These are phyloP conservation scores for Bjerkandera adusta DNA, from an alignment of 1,284 basidiomycete genomes.

Conservation along the genomic window DNA sequence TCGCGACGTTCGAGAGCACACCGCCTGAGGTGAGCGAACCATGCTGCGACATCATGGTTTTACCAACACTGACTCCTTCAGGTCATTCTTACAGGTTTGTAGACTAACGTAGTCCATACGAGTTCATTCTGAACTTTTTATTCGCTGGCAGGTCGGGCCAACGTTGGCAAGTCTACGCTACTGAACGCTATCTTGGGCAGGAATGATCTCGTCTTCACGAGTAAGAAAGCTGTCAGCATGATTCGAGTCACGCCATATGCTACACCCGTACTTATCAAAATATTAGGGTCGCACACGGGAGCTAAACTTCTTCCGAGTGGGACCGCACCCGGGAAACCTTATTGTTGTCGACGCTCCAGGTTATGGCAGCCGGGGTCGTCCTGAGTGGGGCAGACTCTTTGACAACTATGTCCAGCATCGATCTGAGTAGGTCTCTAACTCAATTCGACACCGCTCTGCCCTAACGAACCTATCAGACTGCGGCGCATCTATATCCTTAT, in stretches of 20 bases:
- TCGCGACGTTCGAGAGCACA: slow-evolving; percentile 40
- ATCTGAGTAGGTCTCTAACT: slow-evolving; percentile 44
- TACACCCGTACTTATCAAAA: not conserved
- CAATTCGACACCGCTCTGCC: not conserved
- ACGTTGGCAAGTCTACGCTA: slow-evolving; percentile 72
- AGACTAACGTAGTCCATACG: not conserved
- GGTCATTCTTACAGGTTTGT: slow-evolving; percentile 33
- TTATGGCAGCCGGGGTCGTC: slow-evolving; percentile 69
- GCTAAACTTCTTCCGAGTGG: slow-evolving; percentile 70
- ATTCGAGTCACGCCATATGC: slow-evolving; percentile 26
- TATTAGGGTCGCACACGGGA: slow-evolving; percentile 64
- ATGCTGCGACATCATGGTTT: not conserved
- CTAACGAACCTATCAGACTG: slow-evolving; percentile 41
- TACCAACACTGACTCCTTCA: slow-evolving; percentile 12
- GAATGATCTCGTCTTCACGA: slow-evolving; percentile 54
- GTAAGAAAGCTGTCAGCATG: slow-evolving; percentile 70
- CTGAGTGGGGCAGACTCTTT: slow-evolving; percentile 71
- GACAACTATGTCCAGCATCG: slow-evolving; percentile 59
- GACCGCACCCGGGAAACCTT: slow-evolving; percentile 50
- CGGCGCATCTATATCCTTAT: slow-evolving; percentile 68
- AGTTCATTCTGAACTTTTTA: not conserved
- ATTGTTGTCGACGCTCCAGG: slow-evolving; percentile 76
- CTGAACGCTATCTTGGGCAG: slow-evolving; percentile 66
- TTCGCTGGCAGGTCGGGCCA: slow-evolving; percentile 44
- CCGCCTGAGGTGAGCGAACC: slow-evolving; percentile 45